These are phyloP conservation scores for Naganishia liquefaciens DNA, from an alignment of 1,284 basidiomycete genomes.

Conservation along the genomic window DNA sequence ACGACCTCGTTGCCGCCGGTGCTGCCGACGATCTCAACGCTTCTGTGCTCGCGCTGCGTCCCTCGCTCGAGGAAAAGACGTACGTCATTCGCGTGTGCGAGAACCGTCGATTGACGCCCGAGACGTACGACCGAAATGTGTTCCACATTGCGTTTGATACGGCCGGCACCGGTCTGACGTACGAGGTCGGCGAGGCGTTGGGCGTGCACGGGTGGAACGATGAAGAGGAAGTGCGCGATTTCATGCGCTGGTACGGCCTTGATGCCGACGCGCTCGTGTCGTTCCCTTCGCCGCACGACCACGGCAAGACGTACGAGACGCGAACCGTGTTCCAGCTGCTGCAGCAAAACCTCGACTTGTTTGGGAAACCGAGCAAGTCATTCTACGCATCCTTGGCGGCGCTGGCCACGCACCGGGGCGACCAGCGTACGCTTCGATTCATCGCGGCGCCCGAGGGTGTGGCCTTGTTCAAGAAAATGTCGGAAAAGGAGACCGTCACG, in stretches of 20 bases:
- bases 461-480: conserved; percentile 90
- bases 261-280: conserved; percentile 79
- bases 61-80: conserved; percentile 84
- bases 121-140: conserved; percentile 96
- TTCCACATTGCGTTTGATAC: conserved; percentile 98
- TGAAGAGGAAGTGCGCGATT: conserved; percentile 78
- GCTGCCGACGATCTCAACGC: conserved; percentile 51
- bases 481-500: conserved; percentile 91
- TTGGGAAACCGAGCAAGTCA: conserved; percentile 91
- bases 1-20: conserved; percentile 40
- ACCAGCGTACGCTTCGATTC: conserved; percentile 83
- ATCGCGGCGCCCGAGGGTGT: conserved; percentile 90
- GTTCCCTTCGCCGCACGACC: conserved; percentile 65
- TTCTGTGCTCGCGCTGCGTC: conserved; percentile 71
- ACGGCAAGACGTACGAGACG: conserved; percentile 61
- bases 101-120: conserved; percentile 89
- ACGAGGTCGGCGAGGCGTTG: conserved; percentile 93
- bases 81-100: conserved; percentile 91
- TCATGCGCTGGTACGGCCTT: conserved; percentile 88
- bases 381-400: conserved; percentile 88
- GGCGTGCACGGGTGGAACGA: conserved; percentile 99
- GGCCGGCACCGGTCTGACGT: conserved; percentile 86
- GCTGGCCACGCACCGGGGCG: conserved; percentile 70
- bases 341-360: conserved; percentile 95
- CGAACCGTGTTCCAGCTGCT: conserved; percentile 93